Evolutionary conservation across 2,329 filamentous ascomycete genomes (phyloP), one percentile per base, ranked within the genome.

Genomic region (Calonectria honghensis): DNA sequence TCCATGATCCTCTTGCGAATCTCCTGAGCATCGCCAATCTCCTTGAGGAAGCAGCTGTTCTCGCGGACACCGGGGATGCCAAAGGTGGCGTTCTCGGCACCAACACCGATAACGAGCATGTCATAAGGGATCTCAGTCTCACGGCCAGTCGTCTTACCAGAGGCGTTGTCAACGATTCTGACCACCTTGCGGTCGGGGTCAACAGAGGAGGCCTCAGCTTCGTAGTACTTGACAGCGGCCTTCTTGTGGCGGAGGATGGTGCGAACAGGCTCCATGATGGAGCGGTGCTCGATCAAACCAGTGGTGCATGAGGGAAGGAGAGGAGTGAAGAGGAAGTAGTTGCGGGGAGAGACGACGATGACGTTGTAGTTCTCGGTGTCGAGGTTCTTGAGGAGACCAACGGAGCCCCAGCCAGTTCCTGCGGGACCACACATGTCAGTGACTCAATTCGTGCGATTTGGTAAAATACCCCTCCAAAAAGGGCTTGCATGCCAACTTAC

Each of bases 1-100:
- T 99, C 97, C 97, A 99, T 99, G 87, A 99, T 98, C 87, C 95
- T 96, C 90, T 96, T 98, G 84, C 97, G 95, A 84, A 99, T 99
- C 83, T 92, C 92, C 88, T 99, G 97, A 73, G 97, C 97, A 85
- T 99, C 97, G 79, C 91, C 93, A 83, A 99, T 98, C 88, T 99
- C 97, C 91, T 99, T 99, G 85, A 99, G 88, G 91, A 99, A 99
- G 89, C 96, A 98, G 81, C 95, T 96, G 90, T 99, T 89, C 87
- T 99, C 97, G 80, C 93, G 93, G 72, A 99, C 97, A 85, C 97
- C 97, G 70, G 95, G 96, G 82, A 99, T 98, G 81, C 96, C 97
- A 84, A 99, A 99, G 74, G 97, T 99, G 69, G 97, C 96, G 87
- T 98, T 99, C 90, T 98, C 97, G 78, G 97, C 97, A 79, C 97